Conservation (phyloP, 208 protist genomes). For the Porcisia deanei region DNA sequence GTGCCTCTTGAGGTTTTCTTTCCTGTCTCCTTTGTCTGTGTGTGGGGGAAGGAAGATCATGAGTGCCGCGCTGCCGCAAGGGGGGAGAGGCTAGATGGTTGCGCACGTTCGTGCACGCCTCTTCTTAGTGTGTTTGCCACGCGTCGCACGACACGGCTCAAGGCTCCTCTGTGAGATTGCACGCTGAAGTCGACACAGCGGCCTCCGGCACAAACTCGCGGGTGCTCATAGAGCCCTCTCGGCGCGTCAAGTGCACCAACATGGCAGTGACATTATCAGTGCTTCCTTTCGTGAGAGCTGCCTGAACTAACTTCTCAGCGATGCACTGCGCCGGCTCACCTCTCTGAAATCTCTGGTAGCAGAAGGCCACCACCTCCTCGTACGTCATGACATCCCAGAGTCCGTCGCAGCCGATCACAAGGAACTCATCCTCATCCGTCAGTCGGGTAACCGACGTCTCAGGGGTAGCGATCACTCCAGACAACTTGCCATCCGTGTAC, state of each 20-base stretch:
- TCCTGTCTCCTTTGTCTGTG: background rate
- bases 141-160: background rate
- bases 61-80: background rate
- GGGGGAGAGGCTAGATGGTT: background rate
- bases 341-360: conserved; percentile 51
- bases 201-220: conserved; percentile 47
- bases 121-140: background rate
- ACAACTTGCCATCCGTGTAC: conserved; percentile 82
- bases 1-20: background rate
- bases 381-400: conserved; percentile 95
- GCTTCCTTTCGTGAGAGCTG: conserved; percentile 79
- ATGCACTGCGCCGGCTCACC: conserved; percentile 60
- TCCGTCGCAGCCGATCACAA: conserved; percentile 94
- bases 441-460: conserved; percentile 65
- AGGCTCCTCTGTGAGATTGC: conserved; percentile 41
- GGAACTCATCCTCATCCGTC: conserved; percentile 86
- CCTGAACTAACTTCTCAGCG: conserved; percentile 62
- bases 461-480: conserved; percentile 77
- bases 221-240: conserved; percentile 27
- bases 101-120: background rate
- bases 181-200: conserved; percentile 48
- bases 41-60: background rate
- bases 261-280: conserved; percentile 91
- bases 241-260: conserved; percentile 50
- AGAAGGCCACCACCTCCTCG: conserved; percentile 86